phyloP scores from a whole-genome alignment of 768 basidiomycete species.

The Amyloporia xantha region DNA sequence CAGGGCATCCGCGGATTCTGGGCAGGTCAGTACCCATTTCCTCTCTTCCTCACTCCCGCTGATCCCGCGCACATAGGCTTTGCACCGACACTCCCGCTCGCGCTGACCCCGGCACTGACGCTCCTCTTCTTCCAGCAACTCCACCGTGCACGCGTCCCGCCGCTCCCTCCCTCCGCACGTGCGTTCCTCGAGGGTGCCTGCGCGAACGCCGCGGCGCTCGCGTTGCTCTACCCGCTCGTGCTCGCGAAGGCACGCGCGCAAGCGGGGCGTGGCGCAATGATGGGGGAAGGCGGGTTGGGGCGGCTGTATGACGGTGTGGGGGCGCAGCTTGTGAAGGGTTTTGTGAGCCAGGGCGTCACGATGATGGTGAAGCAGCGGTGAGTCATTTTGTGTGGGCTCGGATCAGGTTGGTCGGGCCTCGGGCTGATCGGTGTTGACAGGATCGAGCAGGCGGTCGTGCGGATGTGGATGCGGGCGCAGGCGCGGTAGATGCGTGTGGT shows the following conservation, averaged over 20 bases:
- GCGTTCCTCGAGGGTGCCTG: slow-evolving; percentile 54
- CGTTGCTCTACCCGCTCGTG: slow-evolving; percentile 50
- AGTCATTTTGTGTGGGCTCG: not conserved
- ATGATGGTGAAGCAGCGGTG: slow-evolving; percentile 53
- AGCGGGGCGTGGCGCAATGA: slow-evolving; percentile 27
- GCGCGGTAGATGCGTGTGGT: no score
- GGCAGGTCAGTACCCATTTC: no score
- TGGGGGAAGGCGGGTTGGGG: not conserved
- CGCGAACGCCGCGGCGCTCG: slow-evolving; percentile 43
- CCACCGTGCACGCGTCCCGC: slow-evolving; percentile 29
- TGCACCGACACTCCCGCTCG: slow-evolving; percentile 40
- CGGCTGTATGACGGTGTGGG: slow-evolving; percentile 49
- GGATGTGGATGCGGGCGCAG: no score
- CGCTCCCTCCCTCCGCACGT: slow-evolving; percentile 18
- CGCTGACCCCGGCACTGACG: slow-evolving; percentile 53
- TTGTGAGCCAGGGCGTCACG: slow-evolving; percentile 51
- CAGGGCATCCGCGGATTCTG: slow-evolving; percentile 50
- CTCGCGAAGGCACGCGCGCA: slow-evolving; percentile 53
- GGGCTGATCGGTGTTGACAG: not conserved
- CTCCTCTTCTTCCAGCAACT: slow-evolving; percentile 48
- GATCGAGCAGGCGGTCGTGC: slow-evolving; percentile 7
- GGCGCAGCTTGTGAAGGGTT: slow-evolving; percentile 46
- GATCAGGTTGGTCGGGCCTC: not conserved
- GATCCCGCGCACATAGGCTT: slow-evolving; percentile 44
- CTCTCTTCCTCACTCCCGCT: not conserved